A percentile compares a stretch with the other conserved stretches of the same genome.
Evolutionary conservation across 306 rosid species (phyloP).

Genomic region (Potentilla sterilis): DNA sequence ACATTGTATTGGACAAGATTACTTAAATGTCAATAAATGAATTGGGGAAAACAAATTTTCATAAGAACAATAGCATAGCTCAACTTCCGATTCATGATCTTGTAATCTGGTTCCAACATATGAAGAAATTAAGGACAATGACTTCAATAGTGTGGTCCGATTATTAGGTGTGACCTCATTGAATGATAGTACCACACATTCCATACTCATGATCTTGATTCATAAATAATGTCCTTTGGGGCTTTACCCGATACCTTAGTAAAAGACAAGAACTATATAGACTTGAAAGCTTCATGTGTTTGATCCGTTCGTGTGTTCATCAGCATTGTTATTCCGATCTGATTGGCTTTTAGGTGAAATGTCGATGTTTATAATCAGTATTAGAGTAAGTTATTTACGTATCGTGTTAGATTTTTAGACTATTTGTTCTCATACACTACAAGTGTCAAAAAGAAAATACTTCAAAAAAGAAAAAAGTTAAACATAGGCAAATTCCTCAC

Average conservation of each 20-base stretch:
- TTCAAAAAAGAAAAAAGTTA: too few relatives aligned
- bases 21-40: conserved; percentile 35
- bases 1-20: conserved; percentile 20
- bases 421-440: neutral
- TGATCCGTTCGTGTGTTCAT: neutral
- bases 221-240: conserved; percentile 1
- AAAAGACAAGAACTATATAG: neutral
- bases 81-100: conserved; percentile 32
- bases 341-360: neutral
- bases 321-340: neutral
- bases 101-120: conserved; percentile 36
- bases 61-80: conserved; percentile 29
- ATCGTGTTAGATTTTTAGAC: neutral
- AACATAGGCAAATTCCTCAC: neutral
- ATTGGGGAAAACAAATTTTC: conserved; percentile 27
- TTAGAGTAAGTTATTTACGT: neutral
- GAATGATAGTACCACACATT: conserved; percentile 4
- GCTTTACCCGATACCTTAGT: neutral
- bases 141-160: conserved; percentile 10
- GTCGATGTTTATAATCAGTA: neutral
- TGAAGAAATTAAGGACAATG: conserved; percentile 46
- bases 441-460: too few relatives aligned
- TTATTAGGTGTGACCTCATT: conserved; percentile 22
- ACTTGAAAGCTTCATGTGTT: neutral
- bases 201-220: neutral